Evolutionary conservation across 2,329 filamentous ascomycete genomes (phyloP).

Genomic region (Hymenoscyphus fraxineus): DNA sequence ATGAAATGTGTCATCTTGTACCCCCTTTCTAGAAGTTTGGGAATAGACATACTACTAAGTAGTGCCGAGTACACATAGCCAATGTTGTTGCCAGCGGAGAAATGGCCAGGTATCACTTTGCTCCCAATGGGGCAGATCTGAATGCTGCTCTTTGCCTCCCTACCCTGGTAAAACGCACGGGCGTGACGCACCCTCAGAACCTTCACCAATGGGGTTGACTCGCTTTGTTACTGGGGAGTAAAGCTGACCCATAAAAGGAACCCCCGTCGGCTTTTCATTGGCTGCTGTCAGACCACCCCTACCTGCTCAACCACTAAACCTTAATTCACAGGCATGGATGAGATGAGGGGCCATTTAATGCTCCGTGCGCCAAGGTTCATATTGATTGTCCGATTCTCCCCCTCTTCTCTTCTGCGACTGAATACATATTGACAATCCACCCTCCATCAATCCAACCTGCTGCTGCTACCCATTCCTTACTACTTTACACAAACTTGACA

Average conservation of each 20-base stretch:
- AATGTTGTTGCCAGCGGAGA: neutral
- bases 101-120: neutral
- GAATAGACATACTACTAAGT: neutral
- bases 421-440: constrained; percentile 2
- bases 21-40: neutral
- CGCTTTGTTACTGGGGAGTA: constrained; percentile 4
- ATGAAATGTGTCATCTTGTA: neutral
- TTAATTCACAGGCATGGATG: constrained; percentile 4
- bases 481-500: neutral
- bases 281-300: neutral
- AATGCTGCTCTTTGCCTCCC: neutral
- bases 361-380: neutral
- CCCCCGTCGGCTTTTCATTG: neutral
- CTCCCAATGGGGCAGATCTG: neutral
- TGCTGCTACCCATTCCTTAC: neutral
- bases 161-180: neutral
- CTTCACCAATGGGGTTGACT: neutral
- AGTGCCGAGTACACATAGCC: neutral
- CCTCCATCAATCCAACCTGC: neutral
- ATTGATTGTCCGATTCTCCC: constrained; percentile 3
- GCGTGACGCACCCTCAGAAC: constrained; percentile 7
- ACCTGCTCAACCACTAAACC: neutral
- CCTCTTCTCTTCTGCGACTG: neutral
- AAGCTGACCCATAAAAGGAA: constrained; percentile 2
- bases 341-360: neutral